Evolutionary conservation across 305 asterid genomes (phyloP).

Genomic region (Fraxinus greggii): DNA sequence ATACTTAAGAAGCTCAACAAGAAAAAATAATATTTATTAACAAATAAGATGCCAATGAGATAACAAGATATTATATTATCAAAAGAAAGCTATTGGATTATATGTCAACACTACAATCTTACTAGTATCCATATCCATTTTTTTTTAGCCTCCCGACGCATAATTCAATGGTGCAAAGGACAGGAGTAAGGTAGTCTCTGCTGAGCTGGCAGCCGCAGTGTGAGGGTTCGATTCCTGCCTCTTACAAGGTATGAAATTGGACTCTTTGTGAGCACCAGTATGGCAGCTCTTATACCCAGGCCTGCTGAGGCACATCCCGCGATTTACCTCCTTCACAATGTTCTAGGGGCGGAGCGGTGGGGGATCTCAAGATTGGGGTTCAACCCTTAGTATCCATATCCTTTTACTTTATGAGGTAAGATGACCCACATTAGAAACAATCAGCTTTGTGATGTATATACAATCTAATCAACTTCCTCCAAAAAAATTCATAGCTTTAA

Average conservation of each 20-base stretch:
- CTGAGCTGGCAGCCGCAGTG: no score
- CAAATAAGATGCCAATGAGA: constrained; percentile 15
- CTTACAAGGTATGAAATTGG: no score
- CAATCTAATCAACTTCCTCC: constrained; percentile 17
- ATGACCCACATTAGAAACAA: neutral
- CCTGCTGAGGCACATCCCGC: no score
- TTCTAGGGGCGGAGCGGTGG: no score
- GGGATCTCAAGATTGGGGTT: no score
- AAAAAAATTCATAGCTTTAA: constrained; percentile 10
- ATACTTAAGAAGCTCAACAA: neutral
- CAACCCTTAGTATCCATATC: constrained; percentile 25
- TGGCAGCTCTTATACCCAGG: no score
- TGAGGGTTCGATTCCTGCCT: no score
- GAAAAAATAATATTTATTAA: constrained; percentile 19
- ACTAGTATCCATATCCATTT: constrained; percentile 24
- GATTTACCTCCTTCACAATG: no score
- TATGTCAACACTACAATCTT: constrained; percentile 23
- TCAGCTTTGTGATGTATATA: constrained; percentile 5
- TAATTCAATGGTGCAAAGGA: no score
- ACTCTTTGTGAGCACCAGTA: no score
- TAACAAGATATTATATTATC: constrained; percentile 7
- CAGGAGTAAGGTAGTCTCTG: no score
- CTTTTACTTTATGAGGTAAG: constrained; percentile 17
- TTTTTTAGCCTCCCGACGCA: no score
- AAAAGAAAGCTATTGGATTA: constrained; percentile 7